A percentile compares a stretch with the other conserved stretches of the same genome.
Evolutionary conservation across 352 stramenopile species (phyloP).

Genomic region (Pythium aphanidermatum): DNA sequence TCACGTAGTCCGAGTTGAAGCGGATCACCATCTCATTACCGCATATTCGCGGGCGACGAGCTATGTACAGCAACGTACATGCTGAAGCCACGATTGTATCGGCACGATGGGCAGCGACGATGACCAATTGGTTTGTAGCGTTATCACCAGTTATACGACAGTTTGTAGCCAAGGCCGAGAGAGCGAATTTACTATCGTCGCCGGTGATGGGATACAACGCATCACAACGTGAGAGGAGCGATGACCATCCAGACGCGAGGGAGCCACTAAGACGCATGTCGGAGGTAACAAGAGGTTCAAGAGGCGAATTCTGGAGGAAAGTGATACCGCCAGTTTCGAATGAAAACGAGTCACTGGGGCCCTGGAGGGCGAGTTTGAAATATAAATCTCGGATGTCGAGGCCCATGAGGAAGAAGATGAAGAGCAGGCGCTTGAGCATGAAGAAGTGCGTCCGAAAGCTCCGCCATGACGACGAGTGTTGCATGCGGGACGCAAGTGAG

Average conservation of each 20-base stretch:
- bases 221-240: slow-evolving; percentile 5
- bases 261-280: neutral
- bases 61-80: slow-evolving; percentile 1
- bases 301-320: slow-evolving; percentile 1
- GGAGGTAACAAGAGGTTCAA: slow-evolving; percentile 2
- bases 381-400: slow-evolving; percentile 14
- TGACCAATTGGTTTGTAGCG: neutral
- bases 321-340: slow-evolving; percentile 4
- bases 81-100: slow-evolving; percentile 9
- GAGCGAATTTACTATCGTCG: slow-evolving; percentile 6
- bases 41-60: slow-evolving; percentile 4
- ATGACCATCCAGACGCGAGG: slow-evolving; percentile 5
- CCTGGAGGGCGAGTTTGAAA: slow-evolving; percentile 4
- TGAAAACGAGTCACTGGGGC: slow-evolving; percentile 6
- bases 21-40: slow-evolving; percentile 3
- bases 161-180: slow-evolving; percentile 1
- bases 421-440: slow-evolving; percentile 11
- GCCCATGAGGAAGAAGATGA: slow-evolving; percentile 3
- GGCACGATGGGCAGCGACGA: slow-evolving; percentile 2
- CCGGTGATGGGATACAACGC: neutral
- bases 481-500: too few relatives aligned
- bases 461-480: neutral
- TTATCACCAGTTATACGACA: neutral
- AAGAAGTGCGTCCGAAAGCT: slow-evolving; percentile 2
- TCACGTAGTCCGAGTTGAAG: slow-evolving; percentile 6